Evolutionary conservation across 2,329 filamentous ascomycete species (phyloP).

Genomic region (Scorias spongiosa): DNA sequence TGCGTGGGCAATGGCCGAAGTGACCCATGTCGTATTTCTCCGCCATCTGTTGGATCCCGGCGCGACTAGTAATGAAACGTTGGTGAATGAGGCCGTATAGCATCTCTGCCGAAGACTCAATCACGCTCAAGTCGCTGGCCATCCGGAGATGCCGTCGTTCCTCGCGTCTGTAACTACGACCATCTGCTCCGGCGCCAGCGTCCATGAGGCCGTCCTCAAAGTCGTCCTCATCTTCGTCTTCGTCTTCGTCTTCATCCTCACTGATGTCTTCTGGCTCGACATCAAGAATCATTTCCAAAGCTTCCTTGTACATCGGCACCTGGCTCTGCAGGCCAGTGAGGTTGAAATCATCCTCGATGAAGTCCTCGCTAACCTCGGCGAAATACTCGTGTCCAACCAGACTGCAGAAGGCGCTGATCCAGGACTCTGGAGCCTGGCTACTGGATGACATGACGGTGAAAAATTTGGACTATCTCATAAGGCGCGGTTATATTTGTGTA

Average conservation of each 20-base stretch:
- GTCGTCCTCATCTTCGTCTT: slow-evolving; percentile 50
- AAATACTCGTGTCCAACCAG: slow-evolving; percentile 97
- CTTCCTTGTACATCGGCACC: slow-evolving; percentile 98
- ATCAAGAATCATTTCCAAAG: slow-evolving; percentile 96
- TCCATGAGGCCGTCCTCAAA: slow-evolving; percentile 32
- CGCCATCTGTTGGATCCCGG: slow-evolving; percentile 96
- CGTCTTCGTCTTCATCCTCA: slow-evolving; percentile 63
- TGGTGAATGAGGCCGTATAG: slow-evolving; percentile 97
- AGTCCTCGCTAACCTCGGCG: slow-evolving; percentile 95
- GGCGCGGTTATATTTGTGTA: background rate
- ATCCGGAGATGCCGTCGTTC: slow-evolving; percentile 73
- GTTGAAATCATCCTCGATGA: slow-evolving; percentile 99
- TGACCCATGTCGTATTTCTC: slow-evolving; percentile 97
- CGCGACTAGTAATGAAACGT: slow-evolving; percentile 90
- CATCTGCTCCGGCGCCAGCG: slow-evolving; percentile 39
- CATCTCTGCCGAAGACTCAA: slow-evolving; percentile 95
- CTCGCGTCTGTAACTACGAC: slow-evolving; percentile 14
- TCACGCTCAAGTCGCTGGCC: slow-evolving; percentile 83
- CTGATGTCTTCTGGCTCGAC: slow-evolving; percentile 92
- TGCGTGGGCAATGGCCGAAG: slow-evolving; percentile 90
- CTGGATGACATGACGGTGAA: slow-evolving; percentile 37
- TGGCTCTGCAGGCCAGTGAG: slow-evolving; percentile 87
- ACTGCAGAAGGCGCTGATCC: slow-evolving; percentile 96
- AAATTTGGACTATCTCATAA: background rate
- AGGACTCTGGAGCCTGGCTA: slow-evolving; percentile 60